Base-by-base conservation (phyloP, 345 rosid species). In the Nephelium lappaceum region DNA sequence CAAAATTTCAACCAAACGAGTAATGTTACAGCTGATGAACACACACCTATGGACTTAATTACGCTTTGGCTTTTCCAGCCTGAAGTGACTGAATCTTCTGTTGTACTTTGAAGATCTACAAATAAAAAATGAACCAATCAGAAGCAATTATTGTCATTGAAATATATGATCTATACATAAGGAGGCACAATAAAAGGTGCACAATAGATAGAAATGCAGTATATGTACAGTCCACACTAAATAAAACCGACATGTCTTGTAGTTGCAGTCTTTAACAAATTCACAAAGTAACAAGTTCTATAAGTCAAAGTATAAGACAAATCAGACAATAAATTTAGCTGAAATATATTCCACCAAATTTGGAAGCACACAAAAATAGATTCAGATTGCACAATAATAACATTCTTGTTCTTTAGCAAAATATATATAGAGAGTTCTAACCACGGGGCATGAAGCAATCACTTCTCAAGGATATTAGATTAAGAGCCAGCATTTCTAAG, bases 21-120 rank as follows among this genome's bases (percentile, higher is more conserved):
- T 11, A 21, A 71, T 39, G 38, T 12, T n/a, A 66, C 64, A 19
- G 24, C 11, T 51, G 71, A 21, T 19, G 12, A 63, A 63, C 61
- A 27, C 61, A 27, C 61, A 11, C 23, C 67, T 43, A 43, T 10
- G 45, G 67, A 53, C 43, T 49, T 27, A 55, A 31, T 78, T 87
- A 92, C 69, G 97, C 92, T 89, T 91, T 92, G 31, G 91, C 92
- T 85, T 91, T 96, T 85, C 97, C 97, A 65, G 97, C 90, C 82
- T 94, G 98, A 58, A 87, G 86, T 79, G 98, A 85, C 83, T 94
- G 98, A 62, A 90, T 85, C 91, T 86, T 89, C 87, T 92, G 98
- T 68, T 96, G 97, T 72, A 94, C 47, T 89, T 96, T 94, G 58
- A 88, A 69, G 73, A 93, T 85, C 98, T 96, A 85, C 89, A 86